phyloP scores from a whole-genome alignment of 2,329 filamentous ascomycete species.

The Endocalyx cinctus region DNA sequence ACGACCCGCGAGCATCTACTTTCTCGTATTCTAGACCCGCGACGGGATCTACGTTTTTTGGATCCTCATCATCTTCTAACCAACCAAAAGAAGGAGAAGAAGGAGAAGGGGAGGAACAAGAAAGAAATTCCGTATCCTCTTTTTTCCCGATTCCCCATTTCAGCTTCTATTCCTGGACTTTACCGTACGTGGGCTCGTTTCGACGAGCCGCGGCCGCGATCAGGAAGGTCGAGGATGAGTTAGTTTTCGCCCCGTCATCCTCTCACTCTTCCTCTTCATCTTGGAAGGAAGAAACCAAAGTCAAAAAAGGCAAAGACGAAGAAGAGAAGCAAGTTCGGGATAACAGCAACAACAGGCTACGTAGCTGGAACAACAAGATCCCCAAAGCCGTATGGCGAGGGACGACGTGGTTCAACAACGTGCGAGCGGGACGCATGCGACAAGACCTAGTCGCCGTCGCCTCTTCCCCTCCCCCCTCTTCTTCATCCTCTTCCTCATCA shows the following conservation, averaged over 20 bases:
- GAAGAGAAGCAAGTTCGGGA: no score
- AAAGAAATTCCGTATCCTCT: background rate
- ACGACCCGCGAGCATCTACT: constrained; percentile 39
- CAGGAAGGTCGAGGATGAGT: constrained; percentile 27
- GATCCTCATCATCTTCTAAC: no score
- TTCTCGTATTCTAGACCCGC: constrained; percentile 45
- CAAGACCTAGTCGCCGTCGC: constrained; percentile 37
- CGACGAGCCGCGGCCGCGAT: constrained; percentile 34
- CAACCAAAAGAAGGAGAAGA: constrained; percentile 22
- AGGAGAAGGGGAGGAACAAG: constrained; percentile 1
- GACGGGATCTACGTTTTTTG: no score
- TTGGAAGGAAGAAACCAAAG: no score
- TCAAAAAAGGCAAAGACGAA: no score
- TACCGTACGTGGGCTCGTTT: constrained; percentile 44
- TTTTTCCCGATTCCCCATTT: constrained; percentile 53
- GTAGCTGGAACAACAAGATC: constrained; percentile 33
- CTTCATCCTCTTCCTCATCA: constrained; percentile 13
- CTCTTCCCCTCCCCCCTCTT: constrained; percentile 39
- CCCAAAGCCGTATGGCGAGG: constrained; percentile 46
- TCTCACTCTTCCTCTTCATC: no score
- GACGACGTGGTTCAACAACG: constrained; percentile 45
- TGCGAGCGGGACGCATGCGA: constrained; percentile 35
- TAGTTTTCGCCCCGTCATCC: constrained; percentile 5
- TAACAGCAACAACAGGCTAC: no score
- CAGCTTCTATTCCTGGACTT: constrained; percentile 50